Conservation (phyloP, 2,329 filamentous ascomycete species). For the Arthrobotrys pseudoclavata region DNA sequence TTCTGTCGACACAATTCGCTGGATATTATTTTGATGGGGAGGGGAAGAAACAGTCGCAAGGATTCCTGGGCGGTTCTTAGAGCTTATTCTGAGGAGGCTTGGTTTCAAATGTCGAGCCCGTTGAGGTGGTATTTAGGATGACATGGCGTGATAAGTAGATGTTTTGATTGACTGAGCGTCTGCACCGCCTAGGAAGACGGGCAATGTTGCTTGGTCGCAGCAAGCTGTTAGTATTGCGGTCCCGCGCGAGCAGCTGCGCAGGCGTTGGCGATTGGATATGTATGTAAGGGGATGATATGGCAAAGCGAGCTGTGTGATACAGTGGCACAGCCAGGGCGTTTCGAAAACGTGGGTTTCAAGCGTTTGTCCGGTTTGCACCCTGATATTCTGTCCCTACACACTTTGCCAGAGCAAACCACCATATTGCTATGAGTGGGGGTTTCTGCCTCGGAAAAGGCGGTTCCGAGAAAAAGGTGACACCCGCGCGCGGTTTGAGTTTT, state of each 20-base stretch:
- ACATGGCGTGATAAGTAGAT: conserved; percentile 22
- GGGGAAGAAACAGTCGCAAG: conserved; percentile 36
- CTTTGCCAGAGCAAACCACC: conserved; percentile 14
- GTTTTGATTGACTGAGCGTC: neutral
- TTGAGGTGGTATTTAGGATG: conserved; percentile 6
- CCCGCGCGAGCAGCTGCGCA: conserved; percentile 21
- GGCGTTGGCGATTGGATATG: conserved; percentile 18
- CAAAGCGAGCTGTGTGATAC: conserved; percentile 23
- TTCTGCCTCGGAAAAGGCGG: conserved; percentile 23
- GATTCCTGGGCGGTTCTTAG: conserved; percentile 5
- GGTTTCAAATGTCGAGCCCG: conserved; percentile 10
- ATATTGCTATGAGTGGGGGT: conserved; percentile 12
- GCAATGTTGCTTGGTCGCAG: neutral
- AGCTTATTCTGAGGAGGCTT: conserved; percentile 13
- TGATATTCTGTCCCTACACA: conserved; percentile 9
- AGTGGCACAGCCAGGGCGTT: conserved; percentile 28
- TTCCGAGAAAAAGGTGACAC: conserved; percentile 6
- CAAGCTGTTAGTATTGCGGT: neutral
- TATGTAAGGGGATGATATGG: conserved; percentile 3
- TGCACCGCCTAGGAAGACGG: neutral
- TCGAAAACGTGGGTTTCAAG: conserved; percentile 43
- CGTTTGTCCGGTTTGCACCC: conserved; percentile 40
- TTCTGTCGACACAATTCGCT: conserved; percentile 52
- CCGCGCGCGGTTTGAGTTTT: conserved; percentile 15
- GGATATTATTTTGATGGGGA: conserved; percentile 15